These are phyloP conservation scores for Balamuthia mandrillaris DNA, from an alignment of 208 protist species.

Conservation along the genomic window DNA sequence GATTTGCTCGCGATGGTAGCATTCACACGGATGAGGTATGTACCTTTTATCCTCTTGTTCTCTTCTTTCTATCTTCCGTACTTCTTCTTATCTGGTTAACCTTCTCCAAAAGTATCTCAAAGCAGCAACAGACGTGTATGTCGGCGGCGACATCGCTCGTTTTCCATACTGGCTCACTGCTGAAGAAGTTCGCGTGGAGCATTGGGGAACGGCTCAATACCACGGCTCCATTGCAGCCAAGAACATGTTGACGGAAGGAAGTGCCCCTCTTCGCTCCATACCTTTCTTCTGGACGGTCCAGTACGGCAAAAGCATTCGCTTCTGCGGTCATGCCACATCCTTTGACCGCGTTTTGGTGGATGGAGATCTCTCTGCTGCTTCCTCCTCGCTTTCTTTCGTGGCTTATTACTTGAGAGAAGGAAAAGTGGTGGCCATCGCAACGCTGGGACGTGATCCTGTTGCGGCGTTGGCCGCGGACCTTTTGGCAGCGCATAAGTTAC, in stretches of 20 bases:
- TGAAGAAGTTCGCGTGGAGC: constrained; percentile 49
- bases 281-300: constrained; percentile 62
- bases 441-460: too few species aligned
- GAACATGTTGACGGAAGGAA: constrained; percentile 33
- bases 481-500: too few species aligned
- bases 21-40: constrained; percentile 37
- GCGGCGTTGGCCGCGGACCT: too few species aligned
- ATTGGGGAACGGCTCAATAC: constrained; percentile 44
- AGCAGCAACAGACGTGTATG: constrained; percentile 30
- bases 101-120: constrained; percentile 42
- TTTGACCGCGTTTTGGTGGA: constrained; percentile 47
- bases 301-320: constrained; percentile 50
- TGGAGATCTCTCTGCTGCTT: background rate
- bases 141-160: constrained; percentile 48
- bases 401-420: constrained; percentile 49
- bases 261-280: background rate
- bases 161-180: constrained; percentile 37
- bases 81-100: background rate
- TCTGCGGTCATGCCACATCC: constrained; percentile 41
- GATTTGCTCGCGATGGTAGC: constrained; percentile 24
- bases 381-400: constrained; percentile 42
- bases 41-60: background rate
- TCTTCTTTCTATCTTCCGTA: background rate
- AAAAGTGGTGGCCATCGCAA: constrained; percentile 17
- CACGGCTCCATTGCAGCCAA: constrained; percentile 13